A percentile compares a stretch with the other conserved stretches of the same genome.
Evolutionary conservation across 2,329 filamentous ascomycete species (phyloP).

Genomic region (Ascochyta clinopodiicola): DNA sequence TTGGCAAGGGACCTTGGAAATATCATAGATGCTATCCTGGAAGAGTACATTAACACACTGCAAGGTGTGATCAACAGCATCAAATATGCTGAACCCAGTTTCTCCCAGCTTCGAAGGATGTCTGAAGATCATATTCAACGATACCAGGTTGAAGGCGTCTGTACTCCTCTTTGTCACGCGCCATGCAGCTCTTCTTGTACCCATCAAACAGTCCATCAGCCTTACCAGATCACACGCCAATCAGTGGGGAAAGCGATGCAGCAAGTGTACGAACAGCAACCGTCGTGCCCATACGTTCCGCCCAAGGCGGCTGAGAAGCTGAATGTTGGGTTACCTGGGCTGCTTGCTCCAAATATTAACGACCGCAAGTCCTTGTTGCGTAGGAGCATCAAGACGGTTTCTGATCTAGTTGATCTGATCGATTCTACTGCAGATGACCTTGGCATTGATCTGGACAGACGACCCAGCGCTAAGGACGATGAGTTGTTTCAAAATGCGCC

Average conservation of each 20-base stretch:
- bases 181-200: background rate
- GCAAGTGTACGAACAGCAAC: conserved; percentile 19
- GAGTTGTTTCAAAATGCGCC: conserved; percentile 33
- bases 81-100: conserved; percentile 28
- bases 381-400: conserved; percentile 37
- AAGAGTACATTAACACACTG: conserved; percentile 49
- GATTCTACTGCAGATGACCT: conserved; percentile 47
- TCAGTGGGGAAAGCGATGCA: background rate
- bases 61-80: conserved; percentile 51
- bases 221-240: background rate
- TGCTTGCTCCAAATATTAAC: conserved; percentile 41
- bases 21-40: conserved; percentile 50
- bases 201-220: background rate
- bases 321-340: conserved; percentile 33
- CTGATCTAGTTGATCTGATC: conserved; percentile 46
- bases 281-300: conserved; percentile 18
- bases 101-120: conserved; percentile 24
- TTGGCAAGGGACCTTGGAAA: conserved; percentile 46
- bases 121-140: conserved; percentile 29
- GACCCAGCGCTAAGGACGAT: conserved; percentile 32
- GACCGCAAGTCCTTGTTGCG: conserved; percentile 30
- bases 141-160: conserved; percentile 13
- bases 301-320: conserved; percentile 35
- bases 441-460: conserved; percentile 39
- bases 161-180: conserved; percentile 6